These are phyloP conservation scores for Pseudogymnoascus sp. DNA, from an alignment of 2,329 filamentous ascomycete species.

Conservation along the genomic window DNA sequence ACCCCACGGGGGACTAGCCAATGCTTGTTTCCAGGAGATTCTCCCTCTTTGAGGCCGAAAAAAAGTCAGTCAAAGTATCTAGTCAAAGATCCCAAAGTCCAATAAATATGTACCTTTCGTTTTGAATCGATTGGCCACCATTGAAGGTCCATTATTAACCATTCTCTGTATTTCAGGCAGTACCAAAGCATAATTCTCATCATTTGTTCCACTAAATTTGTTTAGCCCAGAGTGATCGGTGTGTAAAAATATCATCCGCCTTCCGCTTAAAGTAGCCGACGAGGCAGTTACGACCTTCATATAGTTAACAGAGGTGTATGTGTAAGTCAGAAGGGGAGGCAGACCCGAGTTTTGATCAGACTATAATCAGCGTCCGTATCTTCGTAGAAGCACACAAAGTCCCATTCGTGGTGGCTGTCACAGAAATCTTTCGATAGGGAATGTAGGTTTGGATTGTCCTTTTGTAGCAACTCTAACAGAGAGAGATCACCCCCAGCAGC, in stretches of 20 bases:
- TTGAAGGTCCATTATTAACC: slow-evolving; percentile 9
- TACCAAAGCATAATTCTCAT: slow-evolving; percentile 13
- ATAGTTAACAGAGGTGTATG: background rate
- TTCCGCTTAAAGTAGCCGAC: slow-evolving; percentile 11
- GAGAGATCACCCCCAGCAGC: background rate
- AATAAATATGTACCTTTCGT: slow-evolving; percentile 1
- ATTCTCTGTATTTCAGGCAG: slow-evolving; percentile 15
- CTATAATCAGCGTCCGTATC: background rate
- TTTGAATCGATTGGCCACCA: slow-evolving; percentile 3
- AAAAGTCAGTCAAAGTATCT: background rate
- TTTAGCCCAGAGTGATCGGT: slow-evolving; percentile 16
- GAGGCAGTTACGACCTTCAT: slow-evolving; percentile 9
- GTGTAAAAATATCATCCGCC: slow-evolving; percentile 14
- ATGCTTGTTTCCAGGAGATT: slow-evolving; percentile 11
- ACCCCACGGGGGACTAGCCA: slow-evolving; percentile 14
- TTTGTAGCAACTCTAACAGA: slow-evolving; percentile 11
- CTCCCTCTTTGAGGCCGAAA: background rate
- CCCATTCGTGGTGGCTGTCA: slow-evolving; percentile 5
- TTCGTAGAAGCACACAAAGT: slow-evolving; percentile 13
- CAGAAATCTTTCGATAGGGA: slow-evolving; percentile 10
- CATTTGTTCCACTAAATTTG: slow-evolving; percentile 14
- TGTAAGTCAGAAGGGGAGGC: background rate
- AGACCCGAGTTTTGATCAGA: slow-evolving; percentile 6
- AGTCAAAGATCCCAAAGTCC: background rate
- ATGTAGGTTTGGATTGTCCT: slow-evolving; percentile 9